These are phyloP conservation scores for Xylaria longipes DNA, from an alignment of 495 filamentous ascomycete genomes.

Conservation along the genomic window DNA sequence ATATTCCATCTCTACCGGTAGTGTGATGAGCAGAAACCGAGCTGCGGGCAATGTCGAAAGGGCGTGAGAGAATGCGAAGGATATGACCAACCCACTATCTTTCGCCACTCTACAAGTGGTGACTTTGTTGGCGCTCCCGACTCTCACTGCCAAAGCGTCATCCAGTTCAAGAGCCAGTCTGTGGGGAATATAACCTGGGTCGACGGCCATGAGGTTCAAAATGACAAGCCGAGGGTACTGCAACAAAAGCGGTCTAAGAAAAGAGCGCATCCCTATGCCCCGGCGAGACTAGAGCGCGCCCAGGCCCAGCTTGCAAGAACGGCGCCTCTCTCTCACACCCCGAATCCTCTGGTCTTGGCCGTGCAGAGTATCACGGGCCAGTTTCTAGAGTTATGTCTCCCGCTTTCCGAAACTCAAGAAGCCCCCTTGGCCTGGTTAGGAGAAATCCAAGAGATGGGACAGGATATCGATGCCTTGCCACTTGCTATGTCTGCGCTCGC, in stretches of 20 bases:
- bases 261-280: background rate
- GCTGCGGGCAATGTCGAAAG: constrained; percentile 24
- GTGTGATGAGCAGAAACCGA: constrained; percentile 25
- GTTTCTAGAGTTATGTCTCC: constrained; percentile 13
- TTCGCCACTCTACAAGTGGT: constrained; percentile 12
- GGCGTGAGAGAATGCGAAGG: constrained; percentile 23
- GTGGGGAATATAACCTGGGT: background rate
- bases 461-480: constrained; percentile 21
- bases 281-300: background rate
- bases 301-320: background rate
- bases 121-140: constrained; percentile 2
- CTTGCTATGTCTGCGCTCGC: constrained; percentile 25
- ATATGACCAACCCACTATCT: constrained; percentile 21
- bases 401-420: constrained; percentile 16
- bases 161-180: background rate
- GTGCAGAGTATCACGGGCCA: constrained; percentile 16
- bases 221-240: background rate
- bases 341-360: background rate
- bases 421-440: constrained; percentile 20
- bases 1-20: background rate
- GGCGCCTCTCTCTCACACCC: background rate
- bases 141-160: background rate
- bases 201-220: background rate
- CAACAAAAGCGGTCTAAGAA: background rate
- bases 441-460: constrained; percentile 4